A percentile compares a stretch with the other conserved stretches of the same genome.
phyloP scores from a whole-genome alignment of 768 basidiomycete genomes.

The Boletus reticuloceps region DNA sequence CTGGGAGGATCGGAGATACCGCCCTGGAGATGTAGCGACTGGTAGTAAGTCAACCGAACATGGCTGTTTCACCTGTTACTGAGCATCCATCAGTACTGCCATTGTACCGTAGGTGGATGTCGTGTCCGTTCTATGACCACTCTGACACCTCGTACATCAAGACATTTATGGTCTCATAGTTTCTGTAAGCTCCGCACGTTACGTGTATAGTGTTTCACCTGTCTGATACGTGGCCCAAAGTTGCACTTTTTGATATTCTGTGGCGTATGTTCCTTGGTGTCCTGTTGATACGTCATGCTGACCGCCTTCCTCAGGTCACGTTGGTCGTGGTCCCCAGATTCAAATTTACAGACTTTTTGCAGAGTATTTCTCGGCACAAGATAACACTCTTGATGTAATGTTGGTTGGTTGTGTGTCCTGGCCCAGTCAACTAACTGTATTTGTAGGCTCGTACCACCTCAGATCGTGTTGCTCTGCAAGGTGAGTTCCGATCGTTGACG shows the following conservation, averaged over 20 bases:
- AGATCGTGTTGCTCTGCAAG: conserved; percentile 66
- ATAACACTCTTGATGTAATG: conserved; percentile 55
- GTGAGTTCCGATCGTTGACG: conserved; percentile 28
- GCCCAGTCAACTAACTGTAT: background rate
- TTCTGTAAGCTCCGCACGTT: conserved; percentile 37
- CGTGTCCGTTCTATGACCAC: background rate
- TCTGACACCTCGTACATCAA: conserved; percentile 25
- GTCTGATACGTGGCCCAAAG: conserved; percentile 27
- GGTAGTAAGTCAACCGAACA: conserved; percentile 45
- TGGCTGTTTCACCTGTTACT: background rate
- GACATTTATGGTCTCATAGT: conserved; percentile 63
- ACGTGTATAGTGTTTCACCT: background rate
- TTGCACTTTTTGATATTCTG: conserved; percentile 53
- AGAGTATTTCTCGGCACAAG: conserved; percentile 55
- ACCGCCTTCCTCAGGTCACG: conserved; percentile 40
- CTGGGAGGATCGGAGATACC: conserved; percentile 39
- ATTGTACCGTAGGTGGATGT: conserved; percentile 50
- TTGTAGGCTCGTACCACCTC: conserved; percentile 60
- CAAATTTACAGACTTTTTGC: conserved; percentile 57
- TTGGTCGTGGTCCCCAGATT: conserved; percentile 63
- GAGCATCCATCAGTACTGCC: conserved; percentile 45
- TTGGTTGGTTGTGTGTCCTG: background rate
- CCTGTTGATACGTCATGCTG: background rate
- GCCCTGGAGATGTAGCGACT: conserved; percentile 54
- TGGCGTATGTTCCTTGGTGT: conserved; percentile 38